Base-by-base conservation (phyloP, 495 filamentous ascomycete species). In the Lophiotrema nucula region DNA sequence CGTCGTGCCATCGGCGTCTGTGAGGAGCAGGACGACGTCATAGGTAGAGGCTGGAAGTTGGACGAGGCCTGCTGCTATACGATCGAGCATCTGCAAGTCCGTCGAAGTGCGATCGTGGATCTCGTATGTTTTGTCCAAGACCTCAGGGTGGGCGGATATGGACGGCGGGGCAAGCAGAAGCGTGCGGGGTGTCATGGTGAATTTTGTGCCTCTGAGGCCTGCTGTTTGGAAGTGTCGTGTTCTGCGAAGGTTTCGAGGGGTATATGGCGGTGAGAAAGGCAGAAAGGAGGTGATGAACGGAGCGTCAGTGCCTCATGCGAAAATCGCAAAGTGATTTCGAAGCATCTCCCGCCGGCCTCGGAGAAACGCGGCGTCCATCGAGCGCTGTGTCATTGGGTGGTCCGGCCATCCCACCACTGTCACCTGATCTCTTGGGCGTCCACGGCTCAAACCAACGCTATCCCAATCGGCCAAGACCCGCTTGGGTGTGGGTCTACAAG, bases 41-140 rank as follows among this genome's bases (percentile, higher is more conserved):
- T 97, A 97, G 48, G 87, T 89, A 23, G 80, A 69, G 12, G 79
- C 53, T 1, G 93, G 89, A 3, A 99, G 85, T 3, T 82, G 72
- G 47, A 93, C 88, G 37, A 97, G 80, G 47, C 89, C 90, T 35
- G 88, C 80, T 0, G 89, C 84, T 16, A 99, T 81, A 26, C 93
- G 90, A 74, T 99, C 93, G 51, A 99, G 88, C 93, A 99, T 99
- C 69, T 97, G 95, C 35, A 99, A 79, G 69, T 99, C 93, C 45
- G 90, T 90, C 28, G 78, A 74, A 53, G 76, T 71, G 65, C 89
- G 87, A 69, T 89, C 82, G 73, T 88, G 82, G 33, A 83, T 76
- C 22, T 76, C 76, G 61, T 86, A 79, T 28, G 84, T 69, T 28
- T 68, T 71, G 35, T 82, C 71, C 44, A 89, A 73, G 65, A 79